Percentiles rank a stretch among this genome's conserved stretches.
Evolutionary conservation across 2,329 filamentous ascomycete species (phyloP).

Genomic region (Trichoderma semiorbis): DNA sequence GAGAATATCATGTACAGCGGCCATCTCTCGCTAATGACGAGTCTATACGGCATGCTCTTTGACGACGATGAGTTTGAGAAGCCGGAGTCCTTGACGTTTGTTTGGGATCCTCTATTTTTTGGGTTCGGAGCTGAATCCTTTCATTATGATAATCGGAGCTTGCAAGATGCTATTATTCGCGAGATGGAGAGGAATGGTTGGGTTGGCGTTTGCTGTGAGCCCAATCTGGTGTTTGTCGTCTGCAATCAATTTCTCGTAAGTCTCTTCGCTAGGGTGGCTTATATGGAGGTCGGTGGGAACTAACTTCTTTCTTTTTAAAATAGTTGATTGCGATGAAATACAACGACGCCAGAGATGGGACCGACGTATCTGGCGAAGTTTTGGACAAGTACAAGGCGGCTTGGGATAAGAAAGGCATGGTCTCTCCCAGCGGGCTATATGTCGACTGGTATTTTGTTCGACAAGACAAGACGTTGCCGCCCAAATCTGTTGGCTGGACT

Average conservation of each 20-base stretch:
- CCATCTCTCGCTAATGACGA: slow-evolving; percentile 38
- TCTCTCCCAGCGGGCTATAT: slow-evolving; percentile 27
- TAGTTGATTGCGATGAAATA: slow-evolving; percentile 17
- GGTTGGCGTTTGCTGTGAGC: slow-evolving; percentile 43
- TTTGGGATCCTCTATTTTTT: slow-evolving; percentile 39
- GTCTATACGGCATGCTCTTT: slow-evolving; percentile 41
- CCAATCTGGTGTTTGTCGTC: slow-evolving; percentile 38
- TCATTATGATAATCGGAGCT: slow-evolving; percentile 29
- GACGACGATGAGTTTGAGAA: slow-evolving; percentile 39
- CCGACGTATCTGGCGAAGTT: slow-evolving; percentile 28
- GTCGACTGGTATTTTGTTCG: slow-evolving; percentile 20
- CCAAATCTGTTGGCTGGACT: not conserved
- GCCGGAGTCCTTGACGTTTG: slow-evolving; percentile 31
- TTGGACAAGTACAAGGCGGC: slow-evolving; percentile 37
- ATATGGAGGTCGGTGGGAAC: not conserved
- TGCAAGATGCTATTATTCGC: slow-evolving; percentile 36
- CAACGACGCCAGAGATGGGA: slow-evolving; percentile 25
- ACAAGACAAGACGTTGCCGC: not conserved
- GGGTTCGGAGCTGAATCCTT: slow-evolving; percentile 37
- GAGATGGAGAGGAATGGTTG: slow-evolving; percentile 38
- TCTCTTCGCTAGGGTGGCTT: not conserved
- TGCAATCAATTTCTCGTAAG: slow-evolving; percentile 43
- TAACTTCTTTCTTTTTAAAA: not conserved
- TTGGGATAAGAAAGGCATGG: slow-evolving; percentile 28
- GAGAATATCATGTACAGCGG: slow-evolving; percentile 44